phyloP scores from a whole-genome alignment of 495 filamentous ascomycete genomes.

The Corynascus novoguineensis region DNA sequence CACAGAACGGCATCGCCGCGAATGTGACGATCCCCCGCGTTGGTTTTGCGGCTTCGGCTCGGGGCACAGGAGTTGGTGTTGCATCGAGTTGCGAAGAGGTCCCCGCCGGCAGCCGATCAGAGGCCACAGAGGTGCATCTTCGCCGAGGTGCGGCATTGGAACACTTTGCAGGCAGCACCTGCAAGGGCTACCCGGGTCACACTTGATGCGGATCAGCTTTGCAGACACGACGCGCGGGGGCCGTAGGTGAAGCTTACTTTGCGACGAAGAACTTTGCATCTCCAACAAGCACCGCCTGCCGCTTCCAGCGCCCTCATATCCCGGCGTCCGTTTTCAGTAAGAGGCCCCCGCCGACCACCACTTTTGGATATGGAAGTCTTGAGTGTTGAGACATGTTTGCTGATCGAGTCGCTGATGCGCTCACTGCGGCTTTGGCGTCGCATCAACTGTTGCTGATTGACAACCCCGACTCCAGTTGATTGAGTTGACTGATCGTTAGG shows the following conservation, averaged over 20 bases:
- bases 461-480: background rate
- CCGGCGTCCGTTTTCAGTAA: conserved; percentile 24
- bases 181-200: conserved; percentile 28
- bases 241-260: conserved; percentile 18
- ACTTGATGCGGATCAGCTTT: conserved; percentile 19
- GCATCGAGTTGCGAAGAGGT: conserved; percentile 24
- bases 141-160: conserved; percentile 25
- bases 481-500: background rate
- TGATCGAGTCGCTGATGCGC: conserved; percentile 28
- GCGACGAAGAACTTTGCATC: conserved; percentile 33
- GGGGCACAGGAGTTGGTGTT: conserved; percentile 26
- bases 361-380: conserved; percentile 28
- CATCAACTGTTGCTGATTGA: conserved; percentile 11
- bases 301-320: conserved; percentile 27
- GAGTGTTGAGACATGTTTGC: conserved; percentile 28
- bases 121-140: conserved; percentile 32
- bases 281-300: conserved; percentile 32
- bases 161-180: conserved; percentile 28
- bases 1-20: conserved; percentile 18
- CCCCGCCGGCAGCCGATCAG: conserved; percentile 33
- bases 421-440: conserved; percentile 26
- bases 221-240: background rate
- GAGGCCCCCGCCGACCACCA: conserved; percentile 25
- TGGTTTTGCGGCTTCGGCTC: background rate
- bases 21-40: background rate